Percentiles rank a stretch among this genome's conserved stretches.
These are phyloP conservation scores for Tranzscheliella williamsii DNA, from an alignment of 1,284 basidiomycete genomes.

Conservation along the genomic window DNA sequence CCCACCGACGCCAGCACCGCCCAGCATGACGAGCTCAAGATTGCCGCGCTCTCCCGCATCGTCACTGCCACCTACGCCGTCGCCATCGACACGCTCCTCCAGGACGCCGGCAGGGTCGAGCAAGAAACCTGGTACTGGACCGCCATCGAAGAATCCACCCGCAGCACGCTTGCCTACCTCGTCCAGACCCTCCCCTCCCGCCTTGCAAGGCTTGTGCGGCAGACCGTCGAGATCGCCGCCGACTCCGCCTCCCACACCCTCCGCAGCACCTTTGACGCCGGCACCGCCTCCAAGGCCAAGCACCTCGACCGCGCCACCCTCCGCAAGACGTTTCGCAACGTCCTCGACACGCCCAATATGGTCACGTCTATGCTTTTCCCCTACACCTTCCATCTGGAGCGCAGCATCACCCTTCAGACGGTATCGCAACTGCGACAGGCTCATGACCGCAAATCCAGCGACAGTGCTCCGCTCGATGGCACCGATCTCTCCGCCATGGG, in stretches of 20 bases:
- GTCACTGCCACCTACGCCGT: constrained; percentile 38
- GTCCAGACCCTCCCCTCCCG: constrained; percentile 43
- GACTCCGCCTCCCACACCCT: constrained; percentile 17
- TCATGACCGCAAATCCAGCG: background rate
- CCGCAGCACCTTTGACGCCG: constrained; percentile 14
- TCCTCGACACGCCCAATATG: constrained; percentile 40
- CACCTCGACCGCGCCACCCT: constrained; percentile 14
- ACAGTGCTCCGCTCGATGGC: background rate
- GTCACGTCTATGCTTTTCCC: constrained; percentile 48
- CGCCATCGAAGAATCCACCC: constrained; percentile 40
- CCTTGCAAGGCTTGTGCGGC: constrained; percentile 15
- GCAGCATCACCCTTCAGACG: constrained; percentile 15
- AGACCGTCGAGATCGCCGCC: constrained; percentile 29
- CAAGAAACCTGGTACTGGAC: constrained; percentile 51
- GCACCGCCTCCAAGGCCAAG: constrained; percentile 7
- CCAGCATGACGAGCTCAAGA: constrained; percentile 20
- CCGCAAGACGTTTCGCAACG: constrained; percentile 15
- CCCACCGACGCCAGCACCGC: background rate
- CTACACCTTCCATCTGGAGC: constrained; percentile 21
- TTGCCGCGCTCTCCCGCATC: constrained; percentile 40
- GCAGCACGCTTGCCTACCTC: constrained; percentile 24
- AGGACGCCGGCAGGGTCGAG: constrained; percentile 41
- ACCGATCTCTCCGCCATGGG: background rate
- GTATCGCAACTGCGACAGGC: background rate
- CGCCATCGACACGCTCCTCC: constrained; percentile 36